phyloP scores from a whole-genome alignment of 495 filamentous ascomycete species.

The Annulohypoxylon moriforme region DNA sequence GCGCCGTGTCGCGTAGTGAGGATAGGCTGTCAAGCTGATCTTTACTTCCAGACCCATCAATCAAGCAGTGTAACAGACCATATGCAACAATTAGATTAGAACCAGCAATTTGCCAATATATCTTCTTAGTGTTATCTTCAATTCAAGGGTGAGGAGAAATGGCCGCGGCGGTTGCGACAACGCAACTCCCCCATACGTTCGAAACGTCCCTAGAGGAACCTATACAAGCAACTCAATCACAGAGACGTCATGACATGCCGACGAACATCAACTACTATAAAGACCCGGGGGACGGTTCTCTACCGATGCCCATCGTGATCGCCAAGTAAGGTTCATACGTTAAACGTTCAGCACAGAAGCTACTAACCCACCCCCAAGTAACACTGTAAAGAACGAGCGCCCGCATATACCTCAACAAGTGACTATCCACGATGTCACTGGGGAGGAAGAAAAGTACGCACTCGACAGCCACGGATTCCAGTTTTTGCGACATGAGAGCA shows the following conservation, averaged over 20 bases:
- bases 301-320: slow-evolving; percentile 63
- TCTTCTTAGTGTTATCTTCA: neutral
- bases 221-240: neutral
- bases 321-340: slow-evolving; percentile 47
- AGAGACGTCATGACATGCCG: slow-evolving; percentile 53
- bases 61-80: neutral
- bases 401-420: slow-evolving; percentile 55
- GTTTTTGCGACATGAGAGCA: slow-evolving; percentile 47
- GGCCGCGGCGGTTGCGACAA: slow-evolving; percentile 23
- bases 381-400: slow-evolving; percentile 60
- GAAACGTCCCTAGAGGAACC: neutral
- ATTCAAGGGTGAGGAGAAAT: slow-evolving; percentile 1
- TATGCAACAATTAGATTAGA: neutral
- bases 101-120: neutral
- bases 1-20: neutral
- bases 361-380: slow-evolving; percentile 18
- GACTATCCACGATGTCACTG: slow-evolving; percentile 52
- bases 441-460: slow-evolving; percentile 50
- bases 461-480: slow-evolving; percentile 58
- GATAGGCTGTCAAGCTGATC: neutral
- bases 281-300: slow-evolving; percentile 69
- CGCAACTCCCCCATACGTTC: neutral
- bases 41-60: neutral
- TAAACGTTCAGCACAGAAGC: neutral
- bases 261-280: slow-evolving; percentile 71